Evolutionary conservation across 768 basidiomycete genomes (phyloP).

Genomic region (Strobilomyces echinocephalus): DNA sequence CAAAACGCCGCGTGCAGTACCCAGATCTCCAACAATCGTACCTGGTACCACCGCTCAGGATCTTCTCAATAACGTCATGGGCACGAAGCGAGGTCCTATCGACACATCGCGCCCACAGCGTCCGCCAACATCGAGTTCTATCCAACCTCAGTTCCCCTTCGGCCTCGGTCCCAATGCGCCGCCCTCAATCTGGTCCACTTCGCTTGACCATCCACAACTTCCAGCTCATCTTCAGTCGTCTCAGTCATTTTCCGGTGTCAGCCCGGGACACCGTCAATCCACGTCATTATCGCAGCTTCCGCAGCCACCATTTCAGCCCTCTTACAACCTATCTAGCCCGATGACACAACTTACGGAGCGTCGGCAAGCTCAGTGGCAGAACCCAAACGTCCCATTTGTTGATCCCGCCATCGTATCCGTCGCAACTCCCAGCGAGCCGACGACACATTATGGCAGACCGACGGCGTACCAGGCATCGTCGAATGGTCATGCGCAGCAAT

Average conservation of each 20-base stretch:
- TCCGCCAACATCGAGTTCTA: conserved; percentile 25
- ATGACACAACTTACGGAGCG: conserved; percentile 9
- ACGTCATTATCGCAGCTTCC: conserved; percentile 18
- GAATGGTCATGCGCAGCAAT: conserved; percentile 11
- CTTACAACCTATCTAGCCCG: conserved; percentile 8
- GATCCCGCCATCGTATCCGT: conserved; percentile 25
- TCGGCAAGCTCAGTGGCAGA: conserved; percentile 14
- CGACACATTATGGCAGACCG: conserved; percentile 2
- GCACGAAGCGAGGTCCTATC: conserved; percentile 13
- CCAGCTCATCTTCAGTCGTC: conserved; percentile 12
- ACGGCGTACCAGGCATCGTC: conserved; percentile 13
- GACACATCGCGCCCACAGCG: conserved; percentile 16
- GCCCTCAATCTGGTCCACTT: conserved; percentile 66
- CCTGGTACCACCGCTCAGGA: conserved; percentile 60
- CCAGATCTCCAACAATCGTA: conserved; percentile 20
- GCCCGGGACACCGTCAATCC: conserved; percentile 14
- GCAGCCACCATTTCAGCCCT: conserved; percentile 10
- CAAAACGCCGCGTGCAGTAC: conserved; percentile 17
- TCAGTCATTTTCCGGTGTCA: conserved; percentile 6
- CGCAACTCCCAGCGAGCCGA: conserved; percentile 1
- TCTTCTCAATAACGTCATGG: conserved; percentile 46
- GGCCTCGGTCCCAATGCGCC: conserved; percentile 46
- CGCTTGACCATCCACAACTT: conserved; percentile 40
- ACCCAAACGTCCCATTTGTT: conserved; percentile 7
- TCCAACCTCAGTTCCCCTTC: conserved; percentile 46